Percentiles rank a stretch among this genome's conserved stretches.
These are phyloP conservation scores for Talaromyces thailandensis DNA, from an alignment of 495 filamentous ascomycete genomes.

Conservation along the genomic window DNA sequence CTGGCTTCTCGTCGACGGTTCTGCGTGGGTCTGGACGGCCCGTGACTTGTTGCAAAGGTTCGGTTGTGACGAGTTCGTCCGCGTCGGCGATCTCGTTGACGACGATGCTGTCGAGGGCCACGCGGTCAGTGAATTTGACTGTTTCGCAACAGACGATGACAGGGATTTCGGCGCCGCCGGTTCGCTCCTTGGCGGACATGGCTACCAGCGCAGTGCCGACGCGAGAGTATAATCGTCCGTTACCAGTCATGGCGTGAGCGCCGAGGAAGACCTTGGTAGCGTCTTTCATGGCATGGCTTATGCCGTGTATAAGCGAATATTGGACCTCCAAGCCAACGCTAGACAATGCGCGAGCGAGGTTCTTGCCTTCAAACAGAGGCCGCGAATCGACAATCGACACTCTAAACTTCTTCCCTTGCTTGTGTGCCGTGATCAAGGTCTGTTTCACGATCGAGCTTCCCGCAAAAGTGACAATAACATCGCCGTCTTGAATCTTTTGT, in stretches of 20 bases:
- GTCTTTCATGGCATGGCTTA: slow-evolving; percentile 61
- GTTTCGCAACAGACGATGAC: slow-evolving; percentile 91
- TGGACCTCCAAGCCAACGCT: slow-evolving; percentile 62
- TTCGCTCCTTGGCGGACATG: slow-evolving; percentile 67
- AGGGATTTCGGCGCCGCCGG: slow-evolving; percentile 50
- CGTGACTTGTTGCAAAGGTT: slow-evolving; percentile 27
- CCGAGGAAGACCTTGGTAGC: slow-evolving; percentile 79
- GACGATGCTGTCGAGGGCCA: slow-evolving; percentile 83
- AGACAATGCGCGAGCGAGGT: slow-evolving; percentile 58
- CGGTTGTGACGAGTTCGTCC: slow-evolving; percentile 46
- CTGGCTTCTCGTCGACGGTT: slow-evolving; percentile 15
- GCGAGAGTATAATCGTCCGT: slow-evolving; percentile 78
- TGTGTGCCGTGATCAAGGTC: slow-evolving; percentile 63
- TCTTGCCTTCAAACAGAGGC: slow-evolving; percentile 72
- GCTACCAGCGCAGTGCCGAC: slow-evolving; percentile 83
- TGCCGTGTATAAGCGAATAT: slow-evolving; percentile 69
- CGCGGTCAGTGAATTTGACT: slow-evolving; percentile 89
- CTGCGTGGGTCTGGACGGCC: slow-evolving; percentile 23
- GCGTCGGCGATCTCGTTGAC: slow-evolving; percentile 79
- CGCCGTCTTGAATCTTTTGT: slow-evolving; percentile 65
- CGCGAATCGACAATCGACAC: slow-evolving; percentile 81
- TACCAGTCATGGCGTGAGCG: slow-evolving; percentile 83
- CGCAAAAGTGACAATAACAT: slow-evolving; percentile 84
- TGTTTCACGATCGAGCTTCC: slow-evolving; percentile 77
- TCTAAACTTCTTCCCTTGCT: slow-evolving; percentile 60